phyloP scores from a whole-genome alignment of 192 early-diverging fungal genomes.

The Backusella mclennaniae region DNA sequence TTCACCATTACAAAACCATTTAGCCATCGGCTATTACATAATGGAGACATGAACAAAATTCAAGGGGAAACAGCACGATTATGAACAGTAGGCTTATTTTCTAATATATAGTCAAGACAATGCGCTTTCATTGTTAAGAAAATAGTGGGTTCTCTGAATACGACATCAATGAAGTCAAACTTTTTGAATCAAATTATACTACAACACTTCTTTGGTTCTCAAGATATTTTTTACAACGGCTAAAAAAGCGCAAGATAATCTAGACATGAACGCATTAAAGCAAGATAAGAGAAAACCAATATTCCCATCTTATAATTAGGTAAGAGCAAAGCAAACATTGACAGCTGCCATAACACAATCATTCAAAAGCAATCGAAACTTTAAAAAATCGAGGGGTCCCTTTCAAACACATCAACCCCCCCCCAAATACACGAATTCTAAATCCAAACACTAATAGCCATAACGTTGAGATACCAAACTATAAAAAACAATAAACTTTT shows the following conservation, averaged over 20 bases:
- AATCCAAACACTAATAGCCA: neutral
- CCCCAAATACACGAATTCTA: neutral
- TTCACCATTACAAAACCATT: neutral
- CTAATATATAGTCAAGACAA: neutral
- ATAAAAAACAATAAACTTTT: neutral
- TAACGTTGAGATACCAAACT: neutral
- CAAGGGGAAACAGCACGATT: neutral
- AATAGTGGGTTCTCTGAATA: no score
- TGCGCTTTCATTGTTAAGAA: neutral
- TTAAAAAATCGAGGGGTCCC: neutral
- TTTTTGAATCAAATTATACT: no score
- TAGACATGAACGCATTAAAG: neutral
- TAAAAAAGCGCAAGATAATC: neutral
- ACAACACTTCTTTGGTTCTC: no score
- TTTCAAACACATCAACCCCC: neutral
- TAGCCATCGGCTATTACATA: neutral
- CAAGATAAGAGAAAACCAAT: neutral
- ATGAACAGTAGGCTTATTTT: neutral
- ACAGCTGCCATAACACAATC: neutral
- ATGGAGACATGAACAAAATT: neutral
- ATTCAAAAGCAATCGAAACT: neutral
- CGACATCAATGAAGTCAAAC: no score
- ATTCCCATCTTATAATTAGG: neutral
- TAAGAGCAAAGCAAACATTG: neutral
- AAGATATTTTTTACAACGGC: no score